Percentiles rank a stretch among this genome's conserved stretches.
phyloP scores from a whole-genome alignment of 1,139 yeast species.

The Meyerozyma elateridarum region DNA sequence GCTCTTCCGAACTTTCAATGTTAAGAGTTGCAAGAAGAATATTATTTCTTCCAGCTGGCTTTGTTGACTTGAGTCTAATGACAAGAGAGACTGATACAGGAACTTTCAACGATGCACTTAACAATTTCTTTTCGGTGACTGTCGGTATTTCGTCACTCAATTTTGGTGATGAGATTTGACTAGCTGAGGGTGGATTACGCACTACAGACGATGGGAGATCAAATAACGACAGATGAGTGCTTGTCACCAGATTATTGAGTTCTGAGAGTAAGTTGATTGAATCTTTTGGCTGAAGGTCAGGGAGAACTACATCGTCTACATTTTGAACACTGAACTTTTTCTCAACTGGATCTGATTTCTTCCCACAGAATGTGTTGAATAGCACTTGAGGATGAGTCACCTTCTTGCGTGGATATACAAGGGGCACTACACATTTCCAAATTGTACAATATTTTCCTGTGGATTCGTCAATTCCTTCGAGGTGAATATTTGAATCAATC shows the following conservation, averaged over 20 bases:
- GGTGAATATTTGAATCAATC: conserved; percentile 12
- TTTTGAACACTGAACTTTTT: conserved; percentile 2
- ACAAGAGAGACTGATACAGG: conserved; percentile 49
- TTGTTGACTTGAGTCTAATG: conserved; percentile 52
- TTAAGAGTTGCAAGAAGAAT: conserved; percentile 51
- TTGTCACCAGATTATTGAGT: conserved; percentile 17
- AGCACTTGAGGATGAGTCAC: conserved; percentile 26
- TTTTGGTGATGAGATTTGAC: conserved; percentile 4
- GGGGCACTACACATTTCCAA: conserved; percentile 34
- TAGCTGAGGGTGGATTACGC: not conserved
- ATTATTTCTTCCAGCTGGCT: conserved; percentile 53
- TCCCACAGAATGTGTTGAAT: conserved; percentile 20
- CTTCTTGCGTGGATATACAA: conserved; percentile 35
- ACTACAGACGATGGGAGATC: conserved; percentile 6
- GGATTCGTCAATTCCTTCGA: conserved; percentile 8
- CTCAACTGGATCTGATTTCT: conserved; percentile 9
- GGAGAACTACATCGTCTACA: conserved; percentile 8
- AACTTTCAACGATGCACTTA: conserved; percentile 18
- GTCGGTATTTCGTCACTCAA: conserved; percentile 4
- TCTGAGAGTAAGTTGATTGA: conserved; percentile 22
- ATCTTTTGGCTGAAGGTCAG: conserved; percentile 20
- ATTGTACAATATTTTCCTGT: conserved; percentile 14
- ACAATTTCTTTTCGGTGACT: conserved; percentile 3
- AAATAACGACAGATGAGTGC: conserved; percentile 6
- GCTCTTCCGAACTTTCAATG: conserved; percentile 48